A percentile compares a stretch with the other conserved stretches of the same genome.
Evolutionary conservation across 2,329 filamentous ascomycete genomes (phyloP).

Genomic region (Trichoderma atroviride): DNA sequence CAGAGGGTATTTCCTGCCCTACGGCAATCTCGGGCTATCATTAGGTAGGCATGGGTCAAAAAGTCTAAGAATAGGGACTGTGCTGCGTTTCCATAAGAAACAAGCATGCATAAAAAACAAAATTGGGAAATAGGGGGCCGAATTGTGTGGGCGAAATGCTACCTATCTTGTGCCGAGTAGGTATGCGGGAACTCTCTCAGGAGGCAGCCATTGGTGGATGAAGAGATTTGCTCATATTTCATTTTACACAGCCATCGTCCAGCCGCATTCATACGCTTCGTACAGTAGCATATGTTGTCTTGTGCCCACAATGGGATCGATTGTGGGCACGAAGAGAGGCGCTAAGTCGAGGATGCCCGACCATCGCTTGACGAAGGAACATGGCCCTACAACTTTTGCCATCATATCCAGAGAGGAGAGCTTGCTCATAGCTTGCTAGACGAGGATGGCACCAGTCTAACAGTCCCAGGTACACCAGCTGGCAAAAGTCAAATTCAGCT

Average conservation of each 20-base stretch:
- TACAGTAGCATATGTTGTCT: constrained; percentile 13
- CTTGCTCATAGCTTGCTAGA: neutral
- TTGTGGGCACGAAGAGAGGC: constrained; percentile 16
- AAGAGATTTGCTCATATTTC: constrained; percentile 21
- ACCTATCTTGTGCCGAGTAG: constrained; percentile 2
- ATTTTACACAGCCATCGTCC: constrained; percentile 5
- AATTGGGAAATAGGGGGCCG: constrained; percentile 1
- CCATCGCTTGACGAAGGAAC: constrained; percentile 14
- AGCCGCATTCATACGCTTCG: constrained; percentile 5
- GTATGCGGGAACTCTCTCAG: constrained; percentile 7
- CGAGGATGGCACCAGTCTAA: neutral
- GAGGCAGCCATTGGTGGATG: neutral
- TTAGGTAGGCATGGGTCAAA: neutral
- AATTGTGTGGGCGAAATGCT: neutral
- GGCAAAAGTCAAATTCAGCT: neutral
- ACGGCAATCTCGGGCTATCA: neutral
- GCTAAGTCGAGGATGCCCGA: constrained; percentile 20
- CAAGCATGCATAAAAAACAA: constrained; percentile 3
- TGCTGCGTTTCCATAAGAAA: constrained; percentile 1
- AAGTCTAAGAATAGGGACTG: neutral
- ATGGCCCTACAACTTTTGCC: neutral
- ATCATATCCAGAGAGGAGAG: neutral
- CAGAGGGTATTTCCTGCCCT: neutral
- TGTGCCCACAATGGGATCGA: constrained; percentile 15
- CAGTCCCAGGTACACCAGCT: neutral